Conservation (phyloP, 83 land plant species). For the Picea abies region DNA sequence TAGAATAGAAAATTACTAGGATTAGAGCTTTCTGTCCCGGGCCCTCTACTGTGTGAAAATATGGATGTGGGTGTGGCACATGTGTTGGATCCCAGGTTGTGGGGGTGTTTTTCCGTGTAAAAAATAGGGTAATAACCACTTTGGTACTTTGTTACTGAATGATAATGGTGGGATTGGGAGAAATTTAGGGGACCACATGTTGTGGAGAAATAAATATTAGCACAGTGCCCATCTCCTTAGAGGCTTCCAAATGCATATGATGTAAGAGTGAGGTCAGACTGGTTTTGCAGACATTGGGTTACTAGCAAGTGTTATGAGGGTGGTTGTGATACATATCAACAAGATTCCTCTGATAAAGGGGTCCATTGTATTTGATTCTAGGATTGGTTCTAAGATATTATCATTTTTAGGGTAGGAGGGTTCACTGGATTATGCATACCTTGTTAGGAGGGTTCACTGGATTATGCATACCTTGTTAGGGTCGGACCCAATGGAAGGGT, state of each 20-base stretch:
- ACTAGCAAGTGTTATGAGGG: slow-evolving; percentile 29
- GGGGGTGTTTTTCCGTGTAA: background rate
- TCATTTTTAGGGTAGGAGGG: too few species aligned
- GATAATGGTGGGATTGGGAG: background rate
- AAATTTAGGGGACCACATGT: too few species aligned
- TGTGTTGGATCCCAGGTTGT: background rate
- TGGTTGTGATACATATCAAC: slow-evolving; percentile 34
- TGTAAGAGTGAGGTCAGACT: too few species aligned
- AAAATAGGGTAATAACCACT: background rate
- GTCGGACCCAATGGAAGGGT: too few species aligned
- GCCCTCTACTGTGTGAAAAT: background rate
- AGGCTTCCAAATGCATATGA: too few species aligned
- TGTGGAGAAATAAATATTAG: too few species aligned
- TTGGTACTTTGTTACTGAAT: background rate
- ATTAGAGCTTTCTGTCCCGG: background rate
- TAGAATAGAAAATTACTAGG: background rate
- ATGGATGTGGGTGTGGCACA: background rate
- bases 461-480: too few species aligned
- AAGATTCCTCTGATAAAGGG: slow-evolving; percentile 58
- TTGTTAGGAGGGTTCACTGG: too few species aligned
- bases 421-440: too few species aligned
- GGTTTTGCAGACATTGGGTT: background rate
- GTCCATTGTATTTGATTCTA: slow-evolving; percentile 35
- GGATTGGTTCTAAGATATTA: too few species aligned
- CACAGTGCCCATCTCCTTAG: too few species aligned